phyloP scores from a whole-genome alignment of 495 filamentous ascomycete species.

The Penicillium subrubescens region DNA sequence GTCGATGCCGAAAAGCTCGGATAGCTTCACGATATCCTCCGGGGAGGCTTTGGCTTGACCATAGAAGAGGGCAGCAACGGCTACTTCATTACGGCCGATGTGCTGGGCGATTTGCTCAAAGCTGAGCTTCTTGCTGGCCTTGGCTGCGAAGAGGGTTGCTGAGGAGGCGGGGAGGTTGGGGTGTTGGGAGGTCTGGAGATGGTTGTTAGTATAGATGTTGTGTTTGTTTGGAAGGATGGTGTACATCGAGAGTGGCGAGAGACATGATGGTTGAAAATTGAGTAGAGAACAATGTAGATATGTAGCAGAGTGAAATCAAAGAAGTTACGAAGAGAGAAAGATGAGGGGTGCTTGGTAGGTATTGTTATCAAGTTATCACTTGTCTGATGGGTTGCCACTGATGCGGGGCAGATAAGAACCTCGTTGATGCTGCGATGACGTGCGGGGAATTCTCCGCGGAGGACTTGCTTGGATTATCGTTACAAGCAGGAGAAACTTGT shows the following conservation, averaged over 20 bases:
- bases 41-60: constrained; percentile 80
- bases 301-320: background rate
- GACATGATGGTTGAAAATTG: constrained; percentile 33
- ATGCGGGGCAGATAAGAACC: constrained; percentile 1
- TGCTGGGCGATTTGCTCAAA: constrained; percentile 79
- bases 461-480: background rate
- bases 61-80: constrained; percentile 91
- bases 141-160: constrained; percentile 79
- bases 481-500: background rate
- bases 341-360: background rate
- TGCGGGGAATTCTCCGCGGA: background rate
- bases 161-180: constrained; percentile 67
- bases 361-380: background rate
- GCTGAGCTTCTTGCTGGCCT: constrained; percentile 70
- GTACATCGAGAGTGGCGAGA: constrained; percentile 47
- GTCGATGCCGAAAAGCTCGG: constrained; percentile 64
- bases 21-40: constrained; percentile 76
- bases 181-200: constrained; percentile 41
- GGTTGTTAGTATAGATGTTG: constrained; percentile 3
- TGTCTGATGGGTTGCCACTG: background rate
- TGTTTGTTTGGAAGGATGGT: background rate
- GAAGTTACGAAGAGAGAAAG: background rate
- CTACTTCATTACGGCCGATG: constrained; percentile 85
- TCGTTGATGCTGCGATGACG: background rate
- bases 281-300: background rate